Base-by-base conservation (phyloP, 129 eudicot species). In the Solidago caesia region DNA sequence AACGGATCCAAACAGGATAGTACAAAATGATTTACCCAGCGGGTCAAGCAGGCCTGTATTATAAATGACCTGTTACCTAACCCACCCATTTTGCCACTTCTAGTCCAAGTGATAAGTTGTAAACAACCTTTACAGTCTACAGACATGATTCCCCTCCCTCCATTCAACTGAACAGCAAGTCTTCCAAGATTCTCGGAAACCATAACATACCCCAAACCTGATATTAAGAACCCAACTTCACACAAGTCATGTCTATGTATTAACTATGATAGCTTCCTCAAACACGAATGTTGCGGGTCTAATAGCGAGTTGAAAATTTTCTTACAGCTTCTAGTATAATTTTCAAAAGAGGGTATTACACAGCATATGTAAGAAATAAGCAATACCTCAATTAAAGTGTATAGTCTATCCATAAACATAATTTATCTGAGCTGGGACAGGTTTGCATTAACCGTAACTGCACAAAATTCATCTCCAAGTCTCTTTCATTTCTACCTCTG, bases 301-400 rank as follows among this genome's bases (percentile, higher is more conserved):
- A 6, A 2, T 56, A 56, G 21, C 11, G 10, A 56, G 10, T 56
- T 56, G 2, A 53, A 56, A 0, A 0, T 56, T 4, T 2, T 56
- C 2, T 1, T 55, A 15, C 8, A 55, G 61, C 21, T 55, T 6
- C 29, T 15, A 55, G 27, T 15, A 15, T 15, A 55, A 55, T 55
- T 55, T 55, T 7, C 9, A 16, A 15, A 55, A 2, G 29, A 55
- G 59, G 21, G 21, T 26, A n/a, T 5, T 8, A 6, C 2, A 27
- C 61, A 56, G 29, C 61, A 56, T 16, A 9, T 56, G 61, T 56
- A 56, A 56, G 61, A 56, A n/a, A 56, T 56, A n/a, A 56, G 61
- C 27, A 13, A 9, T 9, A 16, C 3, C 61, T 56, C 27, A 6
- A 15, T 5, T 7, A 56, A 15, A 56, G 61, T 56, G 61, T 25